Evolutionary conservation across 192 early-diverging fungal species (phyloP).

Genomic region (Linnemannia exigua): DNA sequence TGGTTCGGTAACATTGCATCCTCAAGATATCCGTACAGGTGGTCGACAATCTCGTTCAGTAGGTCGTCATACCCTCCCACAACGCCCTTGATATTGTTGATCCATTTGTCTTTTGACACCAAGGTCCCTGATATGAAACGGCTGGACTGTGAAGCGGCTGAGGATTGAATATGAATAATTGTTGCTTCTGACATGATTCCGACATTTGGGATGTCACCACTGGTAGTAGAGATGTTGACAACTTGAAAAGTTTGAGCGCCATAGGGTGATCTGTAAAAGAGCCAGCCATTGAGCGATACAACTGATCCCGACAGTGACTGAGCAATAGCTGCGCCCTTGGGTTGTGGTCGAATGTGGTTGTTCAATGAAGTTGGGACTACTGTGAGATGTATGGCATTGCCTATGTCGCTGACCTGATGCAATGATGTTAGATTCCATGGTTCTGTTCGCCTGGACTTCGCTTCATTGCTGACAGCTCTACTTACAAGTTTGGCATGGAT

Average conservation of each 20-base stretch:
- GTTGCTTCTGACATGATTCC: conserved; percentile 38
- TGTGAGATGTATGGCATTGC: conserved; percentile 18
- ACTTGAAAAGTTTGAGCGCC: conserved; percentile 29
- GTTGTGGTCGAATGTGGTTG: background rate
- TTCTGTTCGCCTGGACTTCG: background rate
- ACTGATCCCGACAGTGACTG: conserved; percentile 38
- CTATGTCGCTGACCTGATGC: conserved; percentile 26
- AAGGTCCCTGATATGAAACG: background rate
- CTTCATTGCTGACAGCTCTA: background rate
- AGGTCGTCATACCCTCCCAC: conserved; percentile 58
- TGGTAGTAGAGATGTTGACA: conserved; percentile 13
- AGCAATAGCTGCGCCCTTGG: conserved; percentile 22
- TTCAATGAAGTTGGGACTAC: background rate
- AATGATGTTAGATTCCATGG: background rate
- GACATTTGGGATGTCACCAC: background rate
- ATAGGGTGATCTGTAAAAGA: conserved; percentile 36
- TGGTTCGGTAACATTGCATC: conserved; percentile 1
- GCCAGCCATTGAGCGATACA: conserved; percentile 26
- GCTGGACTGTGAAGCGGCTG: background rate
- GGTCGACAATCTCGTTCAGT: conserved; percentile 37
- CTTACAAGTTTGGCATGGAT: conserved; percentile 14
- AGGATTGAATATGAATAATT: conserved; percentile 8
- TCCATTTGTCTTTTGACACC: conserved; percentile 24
- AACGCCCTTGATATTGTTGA: conserved; percentile 1
- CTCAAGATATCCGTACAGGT: conserved; percentile 36